Base-by-base conservation (phyloP, 2,329 filamentous ascomycete species). In the Metarhizium brunneum region DNA sequence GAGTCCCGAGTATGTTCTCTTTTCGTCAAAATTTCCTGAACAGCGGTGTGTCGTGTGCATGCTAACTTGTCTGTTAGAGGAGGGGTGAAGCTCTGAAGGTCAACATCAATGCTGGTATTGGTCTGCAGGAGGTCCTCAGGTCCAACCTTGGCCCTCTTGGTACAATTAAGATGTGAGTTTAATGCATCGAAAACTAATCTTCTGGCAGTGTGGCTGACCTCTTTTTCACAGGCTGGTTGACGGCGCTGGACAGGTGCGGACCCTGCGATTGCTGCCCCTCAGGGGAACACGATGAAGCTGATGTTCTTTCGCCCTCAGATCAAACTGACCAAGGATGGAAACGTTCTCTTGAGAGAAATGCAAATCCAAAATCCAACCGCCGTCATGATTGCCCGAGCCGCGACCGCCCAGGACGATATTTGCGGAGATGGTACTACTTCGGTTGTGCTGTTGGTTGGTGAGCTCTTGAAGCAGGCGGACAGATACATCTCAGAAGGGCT, bases 321-420 rank as follows among this genome's bases (percentile, higher is more conserved):
- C 78, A 99, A 99, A 78, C 83, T 99, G 71, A 99, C 94, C 65
- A 99, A 99, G 75, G 94, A 99, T 76, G 94, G 94, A 70, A 96
- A 95, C 68, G 92, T 97, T 58, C 78, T 87, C 30, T 74, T 87
- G 61, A 78, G 84, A 65, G 84, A 87, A 71, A 87, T 87, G 84
- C 92, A 97, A 84, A 97, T 97, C 70, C 92, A 96, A 77, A 97
- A 97, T 73, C 94, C 94, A 32, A 99, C 94, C 40, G 94, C 94
- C 62, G 94, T 94, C 60, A 87, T 87, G 83, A 87, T 87, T 71
- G 84, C 83, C 56, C 77, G 84, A 69, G 91, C 92, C 66, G 94
- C 94, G 56, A 99, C 94, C 42, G 94, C 94, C 63, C 92, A 99
- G 72, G 94, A 99, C 72, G 94, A 99, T 67, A 99, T 99, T 65